A percentile compares a stretch with the other conserved stretches of the same genome.
Conservation (phyloP, 2,329 filamentous ascomycete species). For the Fusarium incarnatum region DNA sequence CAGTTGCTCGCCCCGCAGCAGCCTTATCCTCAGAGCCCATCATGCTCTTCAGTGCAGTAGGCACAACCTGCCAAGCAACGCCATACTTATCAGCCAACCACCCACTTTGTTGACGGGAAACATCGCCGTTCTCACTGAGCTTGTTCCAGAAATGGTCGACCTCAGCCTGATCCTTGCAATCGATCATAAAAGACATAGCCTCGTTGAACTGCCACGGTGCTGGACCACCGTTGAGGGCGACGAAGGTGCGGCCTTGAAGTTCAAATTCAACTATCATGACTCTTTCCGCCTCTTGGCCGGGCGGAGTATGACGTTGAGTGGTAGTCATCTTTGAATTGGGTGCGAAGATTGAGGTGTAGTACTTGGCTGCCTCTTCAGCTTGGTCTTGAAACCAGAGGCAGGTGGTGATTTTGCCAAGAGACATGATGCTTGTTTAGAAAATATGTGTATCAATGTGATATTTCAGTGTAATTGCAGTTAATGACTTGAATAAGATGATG, state of each 20-base stretch:
- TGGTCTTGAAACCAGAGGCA: constrained; percentile 57
- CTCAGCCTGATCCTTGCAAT: constrained; percentile 59
- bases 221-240: constrained; percentile 59
- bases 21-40: constrained; percentile 51
- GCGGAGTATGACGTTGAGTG: constrained; percentile 48
- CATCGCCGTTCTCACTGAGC: constrained; percentile 55
- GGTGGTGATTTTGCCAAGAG: constrained; percentile 45
- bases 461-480: neutral
- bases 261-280: constrained; percentile 55
- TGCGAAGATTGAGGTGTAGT: constrained; percentile 56
- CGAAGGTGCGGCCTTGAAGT: constrained; percentile 55
- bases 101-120: constrained; percentile 54
- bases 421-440: constrained; percentile 24
- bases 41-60: constrained; percentile 52
- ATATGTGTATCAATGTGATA: neutral
- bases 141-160: constrained; percentile 61
- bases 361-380: constrained; percentile 56
- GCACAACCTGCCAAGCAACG: constrained; percentile 61
- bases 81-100: constrained; percentile 61
- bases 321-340: constrained; percentile 52
- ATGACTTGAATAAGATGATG: neutral
- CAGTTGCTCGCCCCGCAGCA: constrained; percentile 47
- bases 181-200: constrained; percentile 58
- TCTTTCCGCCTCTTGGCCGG: constrained; percentile 48
- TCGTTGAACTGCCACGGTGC: constrained; percentile 53